Percentiles rank a stretch among this genome's conserved stretches.
These are phyloP conservation scores for Elongisporangium anandrum DNA, from an alignment of 352 stramenopile genomes.

Conservation along the genomic window DNA sequence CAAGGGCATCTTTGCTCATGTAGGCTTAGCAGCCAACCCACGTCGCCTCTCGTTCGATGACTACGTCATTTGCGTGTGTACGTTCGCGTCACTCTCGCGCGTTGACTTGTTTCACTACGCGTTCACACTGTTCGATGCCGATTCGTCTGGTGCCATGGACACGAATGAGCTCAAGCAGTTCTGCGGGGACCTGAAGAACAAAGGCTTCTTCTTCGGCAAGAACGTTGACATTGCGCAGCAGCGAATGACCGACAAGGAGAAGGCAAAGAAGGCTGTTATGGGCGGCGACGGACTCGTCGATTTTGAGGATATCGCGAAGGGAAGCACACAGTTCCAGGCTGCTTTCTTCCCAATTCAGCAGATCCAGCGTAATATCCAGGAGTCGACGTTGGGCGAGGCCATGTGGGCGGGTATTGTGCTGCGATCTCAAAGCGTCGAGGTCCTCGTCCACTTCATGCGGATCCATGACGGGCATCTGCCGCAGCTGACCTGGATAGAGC, in stretches of 20 bases:
- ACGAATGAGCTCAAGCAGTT: conserved; percentile 44
- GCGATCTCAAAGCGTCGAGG: conserved; percentile 38
- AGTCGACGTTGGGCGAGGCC: conserved; percentile 35
- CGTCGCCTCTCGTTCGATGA: conserved; percentile 50
- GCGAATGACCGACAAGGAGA: conserved; percentile 28
- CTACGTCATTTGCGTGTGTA: conserved; percentile 54
- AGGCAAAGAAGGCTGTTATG: conserved; percentile 16
- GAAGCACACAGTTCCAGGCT: conserved; percentile 46
- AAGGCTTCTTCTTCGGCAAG: conserved; percentile 51
- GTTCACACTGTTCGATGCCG: conserved; percentile 65
- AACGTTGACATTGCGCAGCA: conserved; percentile 57
- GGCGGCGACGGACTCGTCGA: conserved; percentile 39
- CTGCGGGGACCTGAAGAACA: conserved; percentile 47
- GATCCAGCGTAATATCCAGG: conserved; percentile 54
- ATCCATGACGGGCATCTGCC: conserved; percentile 48
- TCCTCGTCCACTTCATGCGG: conserved; percentile 59
- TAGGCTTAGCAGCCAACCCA: conserved; percentile 22
- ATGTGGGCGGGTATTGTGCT: conserved; percentile 38
- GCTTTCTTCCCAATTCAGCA: conserved; percentile 69
- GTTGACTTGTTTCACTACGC: conserved; percentile 55
- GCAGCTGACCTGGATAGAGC: conserved; percentile 24
- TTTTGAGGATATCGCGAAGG: conserved; percentile 47
- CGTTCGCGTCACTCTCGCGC: conserved; percentile 40
- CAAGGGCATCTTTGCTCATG: conserved; percentile 41
- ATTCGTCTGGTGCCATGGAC: conserved; percentile 64